phyloP scores from a whole-genome alignment of 768 basidiomycete genomes.

The Auricularia heimuer region DNA sequence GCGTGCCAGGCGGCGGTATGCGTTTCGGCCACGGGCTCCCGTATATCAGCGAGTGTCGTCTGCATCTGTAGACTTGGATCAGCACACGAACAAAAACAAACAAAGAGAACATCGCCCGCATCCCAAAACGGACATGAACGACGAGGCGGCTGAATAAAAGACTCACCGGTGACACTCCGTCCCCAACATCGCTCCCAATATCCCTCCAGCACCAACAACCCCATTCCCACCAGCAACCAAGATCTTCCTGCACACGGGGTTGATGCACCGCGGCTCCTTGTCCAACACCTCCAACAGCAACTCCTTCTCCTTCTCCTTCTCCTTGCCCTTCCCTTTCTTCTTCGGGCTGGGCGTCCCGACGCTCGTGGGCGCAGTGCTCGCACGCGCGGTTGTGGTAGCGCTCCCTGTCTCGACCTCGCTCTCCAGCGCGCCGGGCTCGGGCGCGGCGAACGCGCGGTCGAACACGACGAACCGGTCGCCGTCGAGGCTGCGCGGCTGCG shows the following conservation, averaged over 20 bases:
- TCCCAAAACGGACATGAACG: too few species aligned
- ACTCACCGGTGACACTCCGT: slow-evolving; percentile 64
- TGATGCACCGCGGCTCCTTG: slow-evolving; percentile 1
- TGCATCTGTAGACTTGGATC: slow-evolving; percentile 39
- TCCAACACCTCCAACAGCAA: neutral
- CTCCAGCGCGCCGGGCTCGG: neutral
- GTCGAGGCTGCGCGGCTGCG: neutral
- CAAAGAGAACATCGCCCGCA: neutral
- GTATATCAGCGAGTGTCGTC: slow-evolving; percentile 76
- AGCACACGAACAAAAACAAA: slow-evolving; percentile 8
- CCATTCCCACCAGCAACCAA: too few species aligned
- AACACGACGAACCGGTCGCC: neutral
- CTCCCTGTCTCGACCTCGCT: neutral
- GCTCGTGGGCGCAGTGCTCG: neutral
- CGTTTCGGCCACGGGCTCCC: slow-evolving; percentile 62
- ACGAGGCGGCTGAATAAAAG: too few species aligned
- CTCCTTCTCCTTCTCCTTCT: slow-evolving; percentile 23
- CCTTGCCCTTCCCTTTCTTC: slow-evolving; percentile 44
- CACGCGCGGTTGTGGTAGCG: neutral
- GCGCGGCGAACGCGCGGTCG: neutral
- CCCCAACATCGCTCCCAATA: neutral
- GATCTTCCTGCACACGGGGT: neutral
- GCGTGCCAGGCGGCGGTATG: slow-evolving; percentile 26
- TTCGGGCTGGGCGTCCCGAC: slow-evolving; percentile 27
- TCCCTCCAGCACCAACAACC: neutral